Evolutionary conservation across 2,329 filamentous ascomycete genomes (phyloP), one percentile per base, ranked within the genome.

Genomic region (Trichoderma asperellum): DNA sequence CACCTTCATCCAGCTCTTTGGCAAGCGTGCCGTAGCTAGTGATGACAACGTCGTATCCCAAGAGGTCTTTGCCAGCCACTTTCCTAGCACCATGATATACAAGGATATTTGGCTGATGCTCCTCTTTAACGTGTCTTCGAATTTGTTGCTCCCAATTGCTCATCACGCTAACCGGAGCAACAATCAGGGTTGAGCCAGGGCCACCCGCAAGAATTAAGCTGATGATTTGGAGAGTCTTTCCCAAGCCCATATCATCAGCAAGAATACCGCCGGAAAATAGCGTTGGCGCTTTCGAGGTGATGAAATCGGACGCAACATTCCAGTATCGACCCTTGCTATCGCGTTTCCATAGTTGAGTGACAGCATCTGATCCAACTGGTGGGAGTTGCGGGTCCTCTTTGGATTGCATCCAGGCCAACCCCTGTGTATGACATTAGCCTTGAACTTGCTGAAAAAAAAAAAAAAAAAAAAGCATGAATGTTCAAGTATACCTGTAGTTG

Each of bases 71-170:
- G 2, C 81, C 82, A 65, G 86, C 85, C 68, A 85, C 81, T 71
- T 88, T 89, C 84, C 73, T 84, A 81, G 73, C 81, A 0, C 91
- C 91, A 75, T 97, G 92, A 76, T 95, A 96, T 37, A 90, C 88
- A 74, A 93, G 83, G 5, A 96, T 84, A 11, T 85, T 88, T 7
- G 93, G 87, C 1, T 83, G 80, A 68, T 87, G 81, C n/a, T 91
- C 85, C 5, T 84, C 78, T 47, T 88, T 85, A 57, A 95, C 86
- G 75, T 97, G 94, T 47, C 86, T 85, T 71, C 87, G 83, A 66
- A 95, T 92, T 78, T 97, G 93, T 66, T 91, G 88, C 73, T 88
- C 88, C 94, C 94, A 97, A 74, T 97, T 97, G 75, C 91, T 94
- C 91, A 97, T 94, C 24, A 97, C 93, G 63, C 90, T 91, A 6